A percentile compares a stretch with the other conserved stretches of the same genome.
phyloP scores from a whole-genome alignment of 2,329 filamentous ascomycete species.

The Arthrobotrys conoides region DNA sequence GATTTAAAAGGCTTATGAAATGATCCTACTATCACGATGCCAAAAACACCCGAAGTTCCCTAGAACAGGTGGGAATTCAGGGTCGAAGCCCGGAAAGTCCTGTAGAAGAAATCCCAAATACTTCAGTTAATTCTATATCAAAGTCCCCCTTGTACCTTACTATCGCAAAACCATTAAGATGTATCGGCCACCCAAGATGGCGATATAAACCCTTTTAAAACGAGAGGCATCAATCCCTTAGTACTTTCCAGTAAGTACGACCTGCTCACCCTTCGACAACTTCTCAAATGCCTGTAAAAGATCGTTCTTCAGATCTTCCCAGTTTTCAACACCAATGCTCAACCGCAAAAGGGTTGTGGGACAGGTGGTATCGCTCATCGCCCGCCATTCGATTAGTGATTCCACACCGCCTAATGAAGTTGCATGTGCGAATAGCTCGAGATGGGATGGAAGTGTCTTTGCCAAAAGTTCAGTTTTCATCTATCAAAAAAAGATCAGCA shows the following conservation, averaged over 20 bases:
- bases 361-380: conserved; percentile 83
- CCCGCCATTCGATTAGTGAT: conserved; percentile 95
- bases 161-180: too few species aligned
- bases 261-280: conserved; percentile 67
- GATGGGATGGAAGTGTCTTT: conserved; percentile 79
- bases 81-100: neutral
- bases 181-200: too few species aligned
- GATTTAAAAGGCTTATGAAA: neutral
- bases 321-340: conserved; percentile 87
- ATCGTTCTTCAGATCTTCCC: conserved; percentile 86
- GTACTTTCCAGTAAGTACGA: conserved; percentile 39
- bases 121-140: neutral
- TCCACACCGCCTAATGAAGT: conserved; percentile 95
- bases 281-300: conserved; percentile 77
- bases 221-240: too few species aligned
- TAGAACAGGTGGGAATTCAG: too few species aligned
- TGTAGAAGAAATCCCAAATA: neutral
- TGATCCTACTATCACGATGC: too few species aligned
- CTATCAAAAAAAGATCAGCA: conserved; percentile 5
- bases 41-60: too few species aligned
- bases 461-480: conserved; percentile 72
- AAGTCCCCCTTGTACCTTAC: neutral
- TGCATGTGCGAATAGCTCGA: conserved; percentile 90
- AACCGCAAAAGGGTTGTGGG: conserved; percentile 82
- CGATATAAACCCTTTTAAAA: too few species aligned